These are phyloP conservation scores for Penicillium sp. DNA, from an alignment of 2,329 filamentous ascomycete species.

Conservation along the genomic window DNA sequence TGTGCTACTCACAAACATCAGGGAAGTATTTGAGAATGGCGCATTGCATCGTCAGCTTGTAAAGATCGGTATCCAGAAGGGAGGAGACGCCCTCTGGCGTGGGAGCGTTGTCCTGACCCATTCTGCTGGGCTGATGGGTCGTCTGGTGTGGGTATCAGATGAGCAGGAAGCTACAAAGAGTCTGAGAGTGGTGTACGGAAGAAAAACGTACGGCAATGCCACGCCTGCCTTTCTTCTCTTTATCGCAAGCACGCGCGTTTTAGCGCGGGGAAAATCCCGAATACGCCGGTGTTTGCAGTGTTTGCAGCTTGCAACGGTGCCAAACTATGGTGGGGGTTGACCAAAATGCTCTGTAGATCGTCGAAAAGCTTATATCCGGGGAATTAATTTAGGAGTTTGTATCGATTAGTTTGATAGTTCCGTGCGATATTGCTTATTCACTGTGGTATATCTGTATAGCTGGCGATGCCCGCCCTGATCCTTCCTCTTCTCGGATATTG, in stretches of 20 bases:
- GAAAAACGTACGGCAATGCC: not conserved
- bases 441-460: not conserved
- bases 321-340: not conserved
- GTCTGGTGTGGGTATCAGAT: not conserved
- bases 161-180: not conserved
- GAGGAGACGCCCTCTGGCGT: slow-evolving; percentile 72
- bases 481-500: not conserved
- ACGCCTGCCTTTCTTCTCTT: not conserved
- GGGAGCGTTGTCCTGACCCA: slow-evolving; percentile 30
- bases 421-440: not conserved
- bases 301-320: slow-evolving; percentile 15
- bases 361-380: not conserved
- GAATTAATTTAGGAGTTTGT: not conserved
- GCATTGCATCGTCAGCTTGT: slow-evolving; percentile 99
- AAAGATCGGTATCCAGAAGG: slow-evolving; percentile 81
- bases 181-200: not conserved
- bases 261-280: slow-evolving; percentile 12
- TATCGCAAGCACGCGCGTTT: slow-evolving; percentile 4
- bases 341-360: not conserved
- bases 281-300: slow-evolving; percentile 18
- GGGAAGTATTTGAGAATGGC: slow-evolving; percentile 91
- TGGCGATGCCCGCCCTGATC: not conserved
- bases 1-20: slow-evolving; percentile 52
- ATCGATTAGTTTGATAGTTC: not conserved
- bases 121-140: slow-evolving; percentile 16